Conservation (phyloP, 345 rosid genomes). For the Microcos paniculata region DNA sequence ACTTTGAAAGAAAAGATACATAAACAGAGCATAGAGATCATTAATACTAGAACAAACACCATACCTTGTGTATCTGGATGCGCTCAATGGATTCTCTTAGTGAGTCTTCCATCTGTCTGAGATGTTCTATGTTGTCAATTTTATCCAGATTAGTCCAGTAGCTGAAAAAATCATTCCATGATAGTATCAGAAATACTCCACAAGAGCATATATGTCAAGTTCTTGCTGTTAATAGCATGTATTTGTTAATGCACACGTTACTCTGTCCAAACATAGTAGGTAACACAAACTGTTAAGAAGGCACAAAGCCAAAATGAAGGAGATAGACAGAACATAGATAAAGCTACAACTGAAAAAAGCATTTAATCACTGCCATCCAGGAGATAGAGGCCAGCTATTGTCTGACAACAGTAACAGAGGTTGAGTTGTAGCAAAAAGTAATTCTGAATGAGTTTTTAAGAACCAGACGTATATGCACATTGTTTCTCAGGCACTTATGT, state of each 20-base stretch:
- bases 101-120: conserved; percentile 74
- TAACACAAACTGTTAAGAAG: background rate
- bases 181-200: conserved; percentile 6
- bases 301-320: background rate
- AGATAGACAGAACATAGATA: background rate
- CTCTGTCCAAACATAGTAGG: background rate
- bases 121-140: conserved; percentile 63
- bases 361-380: background rate
- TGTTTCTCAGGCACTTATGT: background rate
- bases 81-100: conserved; percentile 60
- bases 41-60: conserved; percentile 5
- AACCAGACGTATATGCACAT: background rate
- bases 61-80: conserved; percentile 59
- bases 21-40: background rate
- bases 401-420: background rate
- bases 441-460: background rate
- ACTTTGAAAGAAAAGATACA: background rate
- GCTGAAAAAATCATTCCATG: conserved; percentile 43
- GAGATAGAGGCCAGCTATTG: background rate
- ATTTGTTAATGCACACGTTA: background rate
- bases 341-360: background rate
- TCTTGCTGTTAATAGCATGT: background rate
- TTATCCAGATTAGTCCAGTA: conserved; percentile 70
- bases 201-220: background rate
- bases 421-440: background rate